Evolutionary conservation across 768 basidiomycete genomes (phyloP), one percentile per base, ranked within the genome.

Genomic region (Suillus hirtellus): DNA sequence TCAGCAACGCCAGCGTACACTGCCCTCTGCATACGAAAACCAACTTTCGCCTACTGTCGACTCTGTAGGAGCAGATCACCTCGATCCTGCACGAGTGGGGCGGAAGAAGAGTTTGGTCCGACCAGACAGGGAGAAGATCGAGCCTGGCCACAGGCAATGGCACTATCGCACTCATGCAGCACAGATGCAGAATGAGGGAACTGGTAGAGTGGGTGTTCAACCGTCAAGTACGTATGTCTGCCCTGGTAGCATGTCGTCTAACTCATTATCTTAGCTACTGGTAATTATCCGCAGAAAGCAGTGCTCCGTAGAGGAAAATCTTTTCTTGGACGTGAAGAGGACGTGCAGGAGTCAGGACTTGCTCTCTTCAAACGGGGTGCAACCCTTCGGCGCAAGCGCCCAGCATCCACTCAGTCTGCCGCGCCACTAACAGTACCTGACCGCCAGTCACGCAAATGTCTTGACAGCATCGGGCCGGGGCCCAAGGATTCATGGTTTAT

Each of bases 401-500:
- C 79, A 21, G 77, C 81, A 66, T 70, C 84, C 27, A 69, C 83
- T 31, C 61, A 55, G 42, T 76, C 84, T 38, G 61, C 82, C 21
- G 69, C 79, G 19, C 76, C 82, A 59, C 68, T 78, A 58, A 70
- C 79, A 59, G 63, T 74, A 49, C 64, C 76, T 19, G 75, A 79
- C 56, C 65, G 78, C 68, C 68, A 79, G 66, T 74, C 80, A 47
- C 66, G 74, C 61, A 80, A 81, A 19, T 91, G 88, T 63, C 84
- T 92, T 70, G 87, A 86, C 58, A 87, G 89, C 63, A 87, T 88
- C 63, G 86, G 83, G 0, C 94, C 95, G 46, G 95, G 96, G 14
- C 96, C 96, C 15, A 89, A 95, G 67, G 90, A 95, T 58, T 86
- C 88, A 31, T 99, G 95, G 95, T 96, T 97, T 89, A 86, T 91